Conservation (phyloP, 1,284 basidiomycete species). For the Malassezia psittaci region DNA sequence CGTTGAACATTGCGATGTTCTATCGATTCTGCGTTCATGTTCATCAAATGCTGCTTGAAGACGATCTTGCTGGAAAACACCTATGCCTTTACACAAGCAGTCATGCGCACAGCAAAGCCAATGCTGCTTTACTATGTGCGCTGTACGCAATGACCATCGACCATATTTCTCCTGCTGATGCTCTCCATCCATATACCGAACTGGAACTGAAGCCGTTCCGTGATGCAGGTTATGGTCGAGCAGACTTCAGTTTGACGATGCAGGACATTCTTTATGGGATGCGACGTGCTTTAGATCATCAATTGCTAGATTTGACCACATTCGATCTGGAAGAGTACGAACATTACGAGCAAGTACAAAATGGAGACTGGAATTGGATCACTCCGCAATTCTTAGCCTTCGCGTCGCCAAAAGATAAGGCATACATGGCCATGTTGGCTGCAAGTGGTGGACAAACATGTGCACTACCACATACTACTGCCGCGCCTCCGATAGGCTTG, state of each 20-base stretch:
- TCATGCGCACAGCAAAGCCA: slow-evolving; percentile 77
- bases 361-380: slow-evolving; percentile 94
- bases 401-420: slow-evolving; percentile 61
- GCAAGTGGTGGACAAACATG: slow-evolving; percentile 40
- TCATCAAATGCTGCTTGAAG: slow-evolving; percentile 31
- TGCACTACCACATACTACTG: slow-evolving; percentile 9
- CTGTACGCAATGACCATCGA: slow-evolving; percentile 84
- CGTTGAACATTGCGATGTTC: slow-evolving; percentile 50
- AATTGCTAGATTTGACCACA: slow-evolving; percentile 78
- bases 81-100: slow-evolving; percentile 81
- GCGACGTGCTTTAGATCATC: slow-evolving; percentile 82
- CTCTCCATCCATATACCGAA: slow-evolving; percentile 62
- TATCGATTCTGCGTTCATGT: slow-evolving; percentile 78
- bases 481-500: slow-evolving; percentile 13
- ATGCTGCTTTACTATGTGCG: slow-evolving; percentile 80
- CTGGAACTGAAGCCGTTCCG: slow-evolving; percentile 74
- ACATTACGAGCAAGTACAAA: slow-evolving; percentile 57
- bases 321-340: slow-evolving; percentile 77
- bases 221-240: slow-evolving; percentile 83
- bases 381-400: slow-evolving; percentile 62
- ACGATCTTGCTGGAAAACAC: slow-evolving; percentile 50
- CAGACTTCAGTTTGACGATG: slow-evolving; percentile 83
- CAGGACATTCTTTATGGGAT: slow-evolving; percentile 83
- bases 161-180: slow-evolving; percentile 82
- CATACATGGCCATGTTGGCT: slow-evolving; percentile 36